Evolutionary conservation across 2,329 filamentous ascomycete species (phyloP), one percentile per base, ranked within the genome.

Genomic region (Fusarium citri): DNA sequence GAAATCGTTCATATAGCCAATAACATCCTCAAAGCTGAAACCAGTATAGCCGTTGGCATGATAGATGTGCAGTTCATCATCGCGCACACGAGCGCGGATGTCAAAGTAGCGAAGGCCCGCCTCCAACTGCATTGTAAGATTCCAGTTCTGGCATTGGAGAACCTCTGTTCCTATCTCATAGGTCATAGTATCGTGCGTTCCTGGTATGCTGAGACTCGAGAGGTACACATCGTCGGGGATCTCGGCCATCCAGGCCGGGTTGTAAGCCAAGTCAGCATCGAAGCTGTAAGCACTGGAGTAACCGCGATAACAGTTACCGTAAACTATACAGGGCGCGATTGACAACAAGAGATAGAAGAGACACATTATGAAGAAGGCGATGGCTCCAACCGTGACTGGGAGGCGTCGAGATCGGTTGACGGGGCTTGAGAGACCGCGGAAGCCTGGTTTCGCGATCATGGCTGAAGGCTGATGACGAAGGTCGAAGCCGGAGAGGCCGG

Each of bases 151-250:
- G 72, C 84, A 86, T 72, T 84, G 80, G 53, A 82, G 79, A 11
- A 64, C 58, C 60, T 79, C 76, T 45, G 74, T 69, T 28, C 63
- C 69, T 58, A 84, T 76, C 46, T 76, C 73, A 67, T 82, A 84
- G 20, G 85, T 86, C 81, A 87, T 82, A 25, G 84, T 86, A 73
- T 87, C 84, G 76, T 87, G 85, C 3, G 85, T 86, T 30, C 85
- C 85, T 1, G 85, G 85, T 61, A 87, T 81, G 47, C 83, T 85
- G 43, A 87, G 78, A 53, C 76, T 79, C 31, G 83, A 79, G 34
- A 87, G 74, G 47, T 76, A 77, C 37, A 78, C 76, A 26, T 75
- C 65, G 73, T 85, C 81, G 28, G 82, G 81, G 14, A 86, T 72
- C 9, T 53, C 51, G 22, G 76, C 75, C 84, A 85, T 85, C 84